Base-by-base conservation (phyloP, 768 basidiomycete genomes). In the Russula sp. region DNA sequence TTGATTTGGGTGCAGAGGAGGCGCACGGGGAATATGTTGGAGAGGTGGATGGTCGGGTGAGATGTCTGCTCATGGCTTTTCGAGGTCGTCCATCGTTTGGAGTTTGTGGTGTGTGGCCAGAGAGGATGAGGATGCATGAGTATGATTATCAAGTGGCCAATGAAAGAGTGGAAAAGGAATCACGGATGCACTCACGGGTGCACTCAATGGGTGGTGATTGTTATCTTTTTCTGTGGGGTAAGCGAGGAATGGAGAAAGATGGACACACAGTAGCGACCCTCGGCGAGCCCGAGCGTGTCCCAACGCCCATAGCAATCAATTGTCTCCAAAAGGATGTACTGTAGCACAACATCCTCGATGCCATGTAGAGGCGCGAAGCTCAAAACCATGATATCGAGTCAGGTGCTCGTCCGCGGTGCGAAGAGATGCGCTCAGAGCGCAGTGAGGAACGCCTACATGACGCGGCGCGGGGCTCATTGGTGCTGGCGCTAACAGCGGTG, bases 371-470 rank as follows among this genome's bases (percentile, higher is more conserved):
- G 88, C 5, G 91, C 91, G 2, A 86, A 89, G 69, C 87, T 89
- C 91, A 91, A 94, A 5, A 94, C 81, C 87, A 93, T 93, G 5
- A 87, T 84, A 60, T 91, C 88, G 20, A 92, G 77, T 87, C 88
- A 90, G 14, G 68, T 67, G 38, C 73, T 75, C n/a, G 85, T 89
- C 18, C 75, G 66, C 0, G 79, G 73, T 52, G 84, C 81, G 65
- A 90, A 84, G 2, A 91, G 72, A 68, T 87, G 91, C 3, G 77
- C 70, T 5, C 77, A 69, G 66, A 92, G 88, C 1, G 85, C 71
- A 4, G 73, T 60, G 66, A 91, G 76, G 71, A 85, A 93, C 0
- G 87, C 16, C 90, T 78, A 82, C 65, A 88, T 74, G 9, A 79
- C 76, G 1, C 72, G 60, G 8, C 81, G 79, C 7, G 69, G 38